Evolutionary conservation across 129 eudicot species (phyloP).

Genomic region (Flaveria bidentis): DNA sequence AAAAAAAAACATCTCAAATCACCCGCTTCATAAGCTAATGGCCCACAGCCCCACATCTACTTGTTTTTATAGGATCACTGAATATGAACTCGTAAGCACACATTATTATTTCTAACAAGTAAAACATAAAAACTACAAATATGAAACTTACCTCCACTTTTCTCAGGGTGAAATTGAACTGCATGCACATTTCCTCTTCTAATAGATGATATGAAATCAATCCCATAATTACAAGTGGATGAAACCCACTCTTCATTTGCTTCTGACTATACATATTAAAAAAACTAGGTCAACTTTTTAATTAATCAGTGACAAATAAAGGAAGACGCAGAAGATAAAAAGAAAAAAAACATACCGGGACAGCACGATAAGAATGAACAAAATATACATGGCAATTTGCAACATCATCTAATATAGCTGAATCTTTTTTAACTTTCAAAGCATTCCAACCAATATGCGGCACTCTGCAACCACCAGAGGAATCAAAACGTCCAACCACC

Average conservation of each 20-base stretch:
- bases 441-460: conserved; percentile 99
- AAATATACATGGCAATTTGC: conserved; percentile 86
- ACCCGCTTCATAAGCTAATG: neutral
- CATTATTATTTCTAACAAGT: conserved; percentile 1
- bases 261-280: conserved; percentile 50
- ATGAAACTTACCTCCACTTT: conserved; percentile 79
- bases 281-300: too few relatives aligned
- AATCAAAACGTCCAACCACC: conserved; percentile 95
- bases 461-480: conserved; percentile 72
- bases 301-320: too few relatives aligned
- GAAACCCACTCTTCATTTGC: conserved; percentile 90
- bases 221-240: conserved; percentile 83
- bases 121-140: neutral
- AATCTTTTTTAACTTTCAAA: conserved; percentile 54
- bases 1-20: neutral
- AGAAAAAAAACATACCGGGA: conserved; percentile 54
- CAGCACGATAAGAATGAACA: conserved; percentile 47
- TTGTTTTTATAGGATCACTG: neutral
- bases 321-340: too few relatives aligned
- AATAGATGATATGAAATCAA: conserved; percentile 78
- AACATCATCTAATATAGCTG: conserved; percentile 73
- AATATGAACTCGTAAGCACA: neutral
- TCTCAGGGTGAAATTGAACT: conserved; percentile 98
- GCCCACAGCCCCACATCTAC: neutral
- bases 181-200: conserved; percentile 91